These are phyloP conservation scores for Schoenoplectus tabernaemontani DNA, from an alignment of 202 grass and related monocot species.

Conservation along the genomic window DNA sequence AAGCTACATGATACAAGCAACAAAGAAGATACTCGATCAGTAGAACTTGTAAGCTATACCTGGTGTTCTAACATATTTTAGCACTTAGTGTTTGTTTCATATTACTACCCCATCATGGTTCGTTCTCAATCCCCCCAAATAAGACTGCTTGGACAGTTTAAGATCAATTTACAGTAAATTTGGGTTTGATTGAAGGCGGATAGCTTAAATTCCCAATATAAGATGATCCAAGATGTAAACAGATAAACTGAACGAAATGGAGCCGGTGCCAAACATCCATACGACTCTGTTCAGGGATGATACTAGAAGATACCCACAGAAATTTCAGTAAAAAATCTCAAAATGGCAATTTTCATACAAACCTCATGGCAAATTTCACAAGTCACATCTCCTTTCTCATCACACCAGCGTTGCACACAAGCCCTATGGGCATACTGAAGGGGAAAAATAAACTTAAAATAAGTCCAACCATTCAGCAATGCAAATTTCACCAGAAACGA, in stretches of 20 bases:
- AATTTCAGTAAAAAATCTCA: neutral
- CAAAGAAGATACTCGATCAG: neutral
- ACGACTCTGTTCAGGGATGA: neutral
- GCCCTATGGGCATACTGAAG: constrained; percentile 88
- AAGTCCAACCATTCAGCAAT: neutral
- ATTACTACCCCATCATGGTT: neutral
- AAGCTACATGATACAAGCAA: neutral
- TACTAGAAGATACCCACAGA: neutral
- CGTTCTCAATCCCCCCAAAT: neutral
- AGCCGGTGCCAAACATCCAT: neutral
- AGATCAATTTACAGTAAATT: neutral
- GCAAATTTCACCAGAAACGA: neutral
- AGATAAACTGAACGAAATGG: neutral
- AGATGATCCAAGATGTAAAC: neutral
- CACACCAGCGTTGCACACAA: constrained; percentile 88
- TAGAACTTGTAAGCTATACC: neutral
- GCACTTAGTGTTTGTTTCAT: too few relatives aligned
- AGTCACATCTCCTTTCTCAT: constrained; percentile 85
- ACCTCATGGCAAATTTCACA: constrained; percentile 94
- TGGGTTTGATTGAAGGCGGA: neutral
- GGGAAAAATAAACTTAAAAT: constrained; percentile 10
- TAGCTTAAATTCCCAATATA: neutral
- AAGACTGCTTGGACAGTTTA: neutral
- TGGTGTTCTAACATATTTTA: neutral
- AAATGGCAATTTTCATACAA: constrained; percentile 7